phyloP scores from a whole-genome alignment of 208 protist species.

The Acanthamoeba sp. region DNA sequence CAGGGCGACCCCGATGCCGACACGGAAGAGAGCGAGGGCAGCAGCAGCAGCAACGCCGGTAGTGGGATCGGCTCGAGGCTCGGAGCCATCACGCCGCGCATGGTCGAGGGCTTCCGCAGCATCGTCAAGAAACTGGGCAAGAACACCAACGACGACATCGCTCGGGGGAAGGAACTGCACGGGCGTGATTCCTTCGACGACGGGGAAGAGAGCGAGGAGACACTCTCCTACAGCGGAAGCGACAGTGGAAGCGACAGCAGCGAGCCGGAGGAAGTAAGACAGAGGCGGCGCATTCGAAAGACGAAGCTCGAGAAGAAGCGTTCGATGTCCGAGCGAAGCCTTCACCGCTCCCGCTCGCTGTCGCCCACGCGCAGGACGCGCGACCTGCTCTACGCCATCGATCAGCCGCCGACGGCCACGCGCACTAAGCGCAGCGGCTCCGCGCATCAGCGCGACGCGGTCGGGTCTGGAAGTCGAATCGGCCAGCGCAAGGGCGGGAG shows the following conservation, averaged over 20 bases:
- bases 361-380: constrained; percentile 2
- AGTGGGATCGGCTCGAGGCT: not conserved
- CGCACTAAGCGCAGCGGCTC: not conserved
- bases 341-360: not conserved
- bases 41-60: not conserved
- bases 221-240: constrained; percentile 34
- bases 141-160: not conserved
- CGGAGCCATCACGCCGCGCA: constrained; percentile 7
- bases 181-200: not conserved
- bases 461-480: not conserved
- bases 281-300: not conserved
- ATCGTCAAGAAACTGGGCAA: constrained; percentile 64
- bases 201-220: constrained; percentile 15
- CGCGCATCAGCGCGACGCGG: not conserved
- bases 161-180: not conserved
- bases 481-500: not conserved
- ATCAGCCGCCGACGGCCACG: not conserved
- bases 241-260: constrained; percentile 46
- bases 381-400: not conserved
- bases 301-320: constrained; percentile 16
- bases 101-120: constrained; percentile 45
- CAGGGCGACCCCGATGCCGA: not conserved
- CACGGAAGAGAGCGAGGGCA: not conserved
- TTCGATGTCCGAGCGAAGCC: not conserved
- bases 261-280: constrained; percentile 19